These are phyloP conservation scores for Tricholoma matsutake DNA, from an alignment of 768 basidiomycete species.

Conservation along the genomic window DNA sequence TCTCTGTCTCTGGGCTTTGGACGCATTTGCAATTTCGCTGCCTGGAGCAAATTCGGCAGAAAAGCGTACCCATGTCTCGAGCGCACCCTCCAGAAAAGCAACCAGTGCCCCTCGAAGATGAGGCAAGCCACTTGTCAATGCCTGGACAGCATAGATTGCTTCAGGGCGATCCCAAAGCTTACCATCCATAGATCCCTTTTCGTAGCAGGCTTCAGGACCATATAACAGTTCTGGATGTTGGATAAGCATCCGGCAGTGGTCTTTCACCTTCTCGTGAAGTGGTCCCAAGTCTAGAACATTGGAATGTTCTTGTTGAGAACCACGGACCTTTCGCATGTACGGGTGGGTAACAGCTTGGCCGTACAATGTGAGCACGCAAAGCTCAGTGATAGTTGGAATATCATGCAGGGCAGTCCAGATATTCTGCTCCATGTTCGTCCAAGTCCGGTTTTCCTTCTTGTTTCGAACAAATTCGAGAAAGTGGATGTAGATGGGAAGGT, in stretches of 20 bases:
- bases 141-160: constrained; percentile 15
- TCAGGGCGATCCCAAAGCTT: constrained; percentile 20
- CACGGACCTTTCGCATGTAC: constrained; percentile 23
- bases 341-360: constrained; percentile 22
- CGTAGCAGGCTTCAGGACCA: constrained; percentile 11
- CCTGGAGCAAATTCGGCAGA: constrained; percentile 25
- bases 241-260: constrained; percentile 17
- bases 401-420: constrained; percentile 22
- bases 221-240: constrained; percentile 17
- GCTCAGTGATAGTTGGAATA: constrained; percentile 25
- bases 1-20: constrained; percentile 13
- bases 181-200: constrained; percentile 21
- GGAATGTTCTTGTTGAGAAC: background rate
- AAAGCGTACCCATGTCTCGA: constrained; percentile 25
- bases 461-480: constrained; percentile 23
- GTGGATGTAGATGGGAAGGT: constrained; percentile 18
- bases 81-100: constrained; percentile 24
- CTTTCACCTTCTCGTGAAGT: constrained; percentile 15
- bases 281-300: constrained; percentile 27
- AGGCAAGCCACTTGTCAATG: constrained; percentile 10
- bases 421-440: constrained; percentile 25
- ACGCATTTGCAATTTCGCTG: constrained; percentile 24
- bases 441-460: constrained; percentile 23
- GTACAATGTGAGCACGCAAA: constrained; percentile 23
- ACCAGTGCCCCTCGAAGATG: constrained; percentile 13